A percentile compares a stretch with the other conserved stretches of the same genome.
phyloP scores from a whole-genome alignment of 345 rosid genomes.

The Balakata baccata region DNA sequence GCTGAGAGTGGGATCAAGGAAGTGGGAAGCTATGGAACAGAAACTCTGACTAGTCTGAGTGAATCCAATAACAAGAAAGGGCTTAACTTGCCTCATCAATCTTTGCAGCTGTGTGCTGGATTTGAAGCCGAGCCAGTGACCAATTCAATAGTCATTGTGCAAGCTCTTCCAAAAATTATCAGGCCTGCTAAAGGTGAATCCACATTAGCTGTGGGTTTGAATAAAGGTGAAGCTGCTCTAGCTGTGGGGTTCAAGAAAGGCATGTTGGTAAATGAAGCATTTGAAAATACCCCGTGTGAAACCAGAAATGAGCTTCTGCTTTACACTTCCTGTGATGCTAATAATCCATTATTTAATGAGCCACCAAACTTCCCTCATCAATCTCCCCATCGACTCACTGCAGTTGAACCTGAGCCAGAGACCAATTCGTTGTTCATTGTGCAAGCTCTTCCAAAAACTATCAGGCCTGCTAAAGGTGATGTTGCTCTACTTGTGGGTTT shows the following conservation, averaged over 20 bases:
- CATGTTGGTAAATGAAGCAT: background rate
- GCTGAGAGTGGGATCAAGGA: constrained; percentile 15
- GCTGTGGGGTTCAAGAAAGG: too few relatives aligned
- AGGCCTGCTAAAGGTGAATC: background rate
- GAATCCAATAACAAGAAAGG: constrained; percentile 21
- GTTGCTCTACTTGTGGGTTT: background rate
- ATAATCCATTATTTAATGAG: background rate
- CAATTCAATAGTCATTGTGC: background rate
- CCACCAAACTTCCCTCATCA: too few relatives aligned
- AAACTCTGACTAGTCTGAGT: background rate
- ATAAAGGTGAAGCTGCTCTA: too few relatives aligned
- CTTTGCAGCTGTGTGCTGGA: constrained; percentile 29
- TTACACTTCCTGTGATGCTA: background rate
- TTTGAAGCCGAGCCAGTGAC: constrained; percentile 9
- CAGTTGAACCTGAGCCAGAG: constrained; percentile 7
- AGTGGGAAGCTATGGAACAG: constrained; percentile 1
- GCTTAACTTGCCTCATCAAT: constrained; percentile 12
- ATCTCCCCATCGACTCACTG: background rate
- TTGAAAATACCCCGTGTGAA: background rate
- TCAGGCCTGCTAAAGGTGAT: background rate
- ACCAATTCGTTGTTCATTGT: background rate
- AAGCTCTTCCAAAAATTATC: constrained; percentile 1
- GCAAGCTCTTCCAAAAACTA: constrained; percentile 6
- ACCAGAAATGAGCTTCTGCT: background rate
- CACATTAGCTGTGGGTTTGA: constrained; percentile 2